Conservation (phyloP, 805 yeast species). For the Barnettozyma salicaria region DNA sequence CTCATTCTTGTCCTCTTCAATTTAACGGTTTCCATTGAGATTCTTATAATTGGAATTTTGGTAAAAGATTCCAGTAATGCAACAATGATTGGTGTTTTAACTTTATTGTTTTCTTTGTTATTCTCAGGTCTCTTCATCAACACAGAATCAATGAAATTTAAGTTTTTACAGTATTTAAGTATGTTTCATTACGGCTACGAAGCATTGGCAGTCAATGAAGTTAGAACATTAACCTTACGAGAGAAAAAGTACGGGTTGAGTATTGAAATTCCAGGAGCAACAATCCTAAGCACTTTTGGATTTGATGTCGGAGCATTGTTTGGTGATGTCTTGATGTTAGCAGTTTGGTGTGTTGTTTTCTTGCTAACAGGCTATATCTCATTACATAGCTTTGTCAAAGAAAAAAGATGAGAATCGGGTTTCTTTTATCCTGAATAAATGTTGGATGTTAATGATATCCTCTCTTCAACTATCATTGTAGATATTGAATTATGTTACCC, state of each 20-base stretch:
- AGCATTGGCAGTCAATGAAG: slow-evolving; percentile 88
- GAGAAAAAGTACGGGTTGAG: slow-evolving; percentile 91
- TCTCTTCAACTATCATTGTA: no score
- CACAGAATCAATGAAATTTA: slow-evolving; percentile 57
- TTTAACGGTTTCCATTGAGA: slow-evolving; percentile 76
- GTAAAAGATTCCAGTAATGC: slow-evolving; percentile 90
- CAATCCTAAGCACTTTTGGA: slow-evolving; percentile 91
- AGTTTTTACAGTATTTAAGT: slow-evolving; percentile 77
- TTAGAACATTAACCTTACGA: slow-evolving; percentile 71
- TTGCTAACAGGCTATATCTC: slow-evolving; percentile 67
- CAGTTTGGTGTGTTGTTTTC: slow-evolving; percentile 52
- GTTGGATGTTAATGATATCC: no score
- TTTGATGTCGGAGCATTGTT: slow-evolving; percentile 75
- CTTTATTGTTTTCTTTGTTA: slow-evolving; percentile 74
- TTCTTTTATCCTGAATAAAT: no score
- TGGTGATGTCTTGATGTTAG: slow-evolving; percentile 58
- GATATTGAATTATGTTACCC: no score
- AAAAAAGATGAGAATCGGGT: no score
- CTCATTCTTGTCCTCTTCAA: slow-evolving; percentile 75
- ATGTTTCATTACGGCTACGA: slow-evolving; percentile 96
- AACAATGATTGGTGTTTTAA: slow-evolving; percentile 78
- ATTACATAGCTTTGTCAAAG: slow-evolving; percentile 67
- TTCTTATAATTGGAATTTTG: slow-evolving; percentile 81
- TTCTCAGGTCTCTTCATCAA: slow-evolving; percentile 94
- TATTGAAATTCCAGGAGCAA: slow-evolving; percentile 97